These are phyloP conservation scores for Metschnikowia sp. DNA, from an alignment of 805 yeast genomes.

Conservation along the genomic window DNA sequence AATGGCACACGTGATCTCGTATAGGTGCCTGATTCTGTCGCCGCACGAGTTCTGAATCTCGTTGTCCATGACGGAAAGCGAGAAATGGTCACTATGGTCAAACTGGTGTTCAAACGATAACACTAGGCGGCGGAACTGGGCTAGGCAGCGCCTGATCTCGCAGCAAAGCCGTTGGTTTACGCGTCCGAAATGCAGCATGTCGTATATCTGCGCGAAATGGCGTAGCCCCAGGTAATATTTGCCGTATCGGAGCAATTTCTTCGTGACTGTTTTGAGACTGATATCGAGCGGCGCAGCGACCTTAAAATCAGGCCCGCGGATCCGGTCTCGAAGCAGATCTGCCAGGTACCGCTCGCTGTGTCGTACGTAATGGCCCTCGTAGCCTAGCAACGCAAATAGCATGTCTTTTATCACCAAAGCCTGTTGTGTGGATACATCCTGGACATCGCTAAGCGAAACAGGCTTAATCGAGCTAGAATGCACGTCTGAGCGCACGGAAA, in stretches of 20 bases:
- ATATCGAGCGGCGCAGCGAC: conserved; percentile 71
- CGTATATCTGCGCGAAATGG: conserved; percentile 59
- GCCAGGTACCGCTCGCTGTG: conserved; percentile 62
- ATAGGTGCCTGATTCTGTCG: conserved; percentile 48
- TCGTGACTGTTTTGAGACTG: conserved; percentile 66
- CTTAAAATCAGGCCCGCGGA: conserved; percentile 72
- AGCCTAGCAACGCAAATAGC: conserved; percentile 61
- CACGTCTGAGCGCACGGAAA: neutral
- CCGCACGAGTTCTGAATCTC: conserved; percentile 25
- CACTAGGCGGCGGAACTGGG: conserved; percentile 27
- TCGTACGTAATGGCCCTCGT: conserved; percentile 75
- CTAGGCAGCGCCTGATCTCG: conserved; percentile 40
- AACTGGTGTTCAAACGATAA: conserved; percentile 54
- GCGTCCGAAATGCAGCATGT: conserved; percentile 57
- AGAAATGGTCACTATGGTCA: conserved; percentile 46
- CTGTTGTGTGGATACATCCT: conserved; percentile 62
- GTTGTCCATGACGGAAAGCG: conserved; percentile 55
- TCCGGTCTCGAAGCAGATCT: conserved; percentile 30
- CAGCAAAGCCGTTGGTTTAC: conserved; percentile 71
- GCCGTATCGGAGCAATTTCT: conserved; percentile 58
- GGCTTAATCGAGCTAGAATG: conserved; percentile 3
- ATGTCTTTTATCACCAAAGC: conserved; percentile 69
- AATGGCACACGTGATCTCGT: conserved; percentile 54
- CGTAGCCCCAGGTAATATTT: conserved; percentile 56
- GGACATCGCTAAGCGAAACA: conserved; percentile 25